These are phyloP conservation scores for Chlorella sp. DNA, from an alignment of 139 green algal species.

Conservation along the genomic window DNA sequence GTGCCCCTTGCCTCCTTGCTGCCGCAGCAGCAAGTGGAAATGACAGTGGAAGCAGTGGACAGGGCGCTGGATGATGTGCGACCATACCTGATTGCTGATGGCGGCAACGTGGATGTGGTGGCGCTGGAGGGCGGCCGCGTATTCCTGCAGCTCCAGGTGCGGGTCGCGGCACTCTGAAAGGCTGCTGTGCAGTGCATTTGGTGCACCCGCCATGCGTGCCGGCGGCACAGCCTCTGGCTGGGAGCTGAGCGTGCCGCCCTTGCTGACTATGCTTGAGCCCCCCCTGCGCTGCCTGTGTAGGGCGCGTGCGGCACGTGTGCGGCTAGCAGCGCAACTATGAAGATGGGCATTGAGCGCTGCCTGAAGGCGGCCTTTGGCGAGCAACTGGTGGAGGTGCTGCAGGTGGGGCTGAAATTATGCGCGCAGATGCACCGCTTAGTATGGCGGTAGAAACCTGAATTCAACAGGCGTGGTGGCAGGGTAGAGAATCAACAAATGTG, in stretches of 20 bases:
- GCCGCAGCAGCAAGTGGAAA: neutral
- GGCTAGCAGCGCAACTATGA: conserved; percentile 85
- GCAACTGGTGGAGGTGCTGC: conserved; percentile 53
- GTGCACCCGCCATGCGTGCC: neutral
- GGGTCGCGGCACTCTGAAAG: too few species aligned
- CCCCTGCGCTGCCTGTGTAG: conserved; percentile 38
- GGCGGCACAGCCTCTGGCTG: neutral
- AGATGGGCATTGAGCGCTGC: conserved; percentile 92
- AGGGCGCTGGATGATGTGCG: conserved; percentile 83
- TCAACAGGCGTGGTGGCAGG: too few species aligned
- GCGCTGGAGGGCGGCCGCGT: conserved; percentile 79
- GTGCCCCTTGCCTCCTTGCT: too few species aligned
- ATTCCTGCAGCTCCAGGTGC: conserved; percentile 69
- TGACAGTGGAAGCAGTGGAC: conserved; percentile 69
- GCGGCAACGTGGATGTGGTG: conserved; percentile 92
- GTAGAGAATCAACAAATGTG: too few species aligned
- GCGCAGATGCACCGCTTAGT: too few species aligned
- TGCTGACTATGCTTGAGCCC: neutral
- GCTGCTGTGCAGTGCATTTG: neutral
- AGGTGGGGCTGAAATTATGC: conserved; percentile 21
- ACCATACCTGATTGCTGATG: conserved; percentile 95
- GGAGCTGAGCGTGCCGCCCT: neutral
- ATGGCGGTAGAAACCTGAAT: too few species aligned
- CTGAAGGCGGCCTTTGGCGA: conserved; percentile 64
- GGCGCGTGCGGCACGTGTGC: conserved; percentile 89